Evolutionary conservation across 805 yeast species (phyloP).

Genomic region (Zygosaccharomyces kombuchaensis): DNA sequence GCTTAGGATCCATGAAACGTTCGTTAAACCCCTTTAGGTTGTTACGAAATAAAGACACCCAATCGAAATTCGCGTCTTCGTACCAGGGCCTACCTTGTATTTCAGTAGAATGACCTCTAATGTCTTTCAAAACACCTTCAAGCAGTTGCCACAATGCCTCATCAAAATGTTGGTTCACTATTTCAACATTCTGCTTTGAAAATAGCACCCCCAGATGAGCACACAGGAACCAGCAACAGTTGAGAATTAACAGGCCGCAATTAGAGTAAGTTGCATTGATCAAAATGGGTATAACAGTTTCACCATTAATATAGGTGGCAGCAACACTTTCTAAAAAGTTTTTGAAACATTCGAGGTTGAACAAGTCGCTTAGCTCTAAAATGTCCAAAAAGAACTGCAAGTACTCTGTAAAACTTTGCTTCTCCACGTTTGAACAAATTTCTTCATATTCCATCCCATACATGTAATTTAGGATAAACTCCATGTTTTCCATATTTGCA

Average conservation of each 20-base stretch:
- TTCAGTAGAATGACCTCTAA: conserved; percentile 1
- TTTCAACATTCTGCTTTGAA: conserved; percentile 41
- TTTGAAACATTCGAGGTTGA: conserved; percentile 56
- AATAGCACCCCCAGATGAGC: conserved; percentile 60
- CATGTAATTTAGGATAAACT: conserved; percentile 48
- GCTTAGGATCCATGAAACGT: conserved; percentile 37
- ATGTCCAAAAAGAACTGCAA: conserved; percentile 45
- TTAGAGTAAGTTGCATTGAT: conserved; percentile 48
- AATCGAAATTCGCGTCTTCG: conserved; percentile 26
- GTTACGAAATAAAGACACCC: conserved; percentile 36
- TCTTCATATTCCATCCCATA: conserved; percentile 43
- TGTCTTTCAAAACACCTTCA: conserved; percentile 15
- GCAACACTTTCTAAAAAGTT: conserved; percentile 57
- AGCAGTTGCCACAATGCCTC: conserved; percentile 23
- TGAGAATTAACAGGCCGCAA: conserved; percentile 52
- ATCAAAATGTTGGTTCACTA: conserved; percentile 31
- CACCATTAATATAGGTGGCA: conserved; percentile 51
- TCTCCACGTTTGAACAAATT: conserved; percentile 21
- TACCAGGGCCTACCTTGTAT: conserved; percentile 27
- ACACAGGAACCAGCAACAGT: conserved; percentile 65
- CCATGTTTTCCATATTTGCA: conserved; percentile 39
- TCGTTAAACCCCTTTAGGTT: conserved; percentile 39
- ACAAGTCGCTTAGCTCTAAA: conserved; percentile 57
- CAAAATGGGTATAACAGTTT: conserved; percentile 56
- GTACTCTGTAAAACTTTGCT: conserved; percentile 10